phyloP scores from a whole-genome alignment of 2,329 filamentous ascomycete genomes.

The Tolypocladium cylindrosporum region DNA sequence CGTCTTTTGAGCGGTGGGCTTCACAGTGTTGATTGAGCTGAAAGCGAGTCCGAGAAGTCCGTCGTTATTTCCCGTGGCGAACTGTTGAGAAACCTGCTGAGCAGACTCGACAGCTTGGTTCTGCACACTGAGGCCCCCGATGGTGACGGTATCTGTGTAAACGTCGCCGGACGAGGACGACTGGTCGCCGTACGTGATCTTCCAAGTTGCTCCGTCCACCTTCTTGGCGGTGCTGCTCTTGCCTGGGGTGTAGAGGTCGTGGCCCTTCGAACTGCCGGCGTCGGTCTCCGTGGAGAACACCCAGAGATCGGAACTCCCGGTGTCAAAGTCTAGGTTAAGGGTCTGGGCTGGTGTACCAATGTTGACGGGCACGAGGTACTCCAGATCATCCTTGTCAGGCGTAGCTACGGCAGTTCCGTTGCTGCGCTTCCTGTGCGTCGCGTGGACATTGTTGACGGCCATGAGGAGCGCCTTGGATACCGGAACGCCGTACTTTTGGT shows the following conservation, averaged over 20 bases:
- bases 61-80: constrained; percentile 25
- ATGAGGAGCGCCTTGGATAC: constrained; percentile 19
- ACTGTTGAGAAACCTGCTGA: constrained; percentile 25
- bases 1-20: constrained; percentile 28
- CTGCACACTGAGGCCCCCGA: constrained; percentile 28
- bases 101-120: constrained; percentile 34
- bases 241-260: constrained; percentile 27
- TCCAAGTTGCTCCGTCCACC: constrained; percentile 26
- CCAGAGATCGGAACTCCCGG: constrained; percentile 37
- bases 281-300: constrained; percentile 35
- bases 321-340: constrained; percentile 34
- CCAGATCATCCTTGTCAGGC: constrained; percentile 15
- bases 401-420: not conserved
- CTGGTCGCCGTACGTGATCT: constrained; percentile 33
- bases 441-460: constrained; percentile 12
- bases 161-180: constrained; percentile 31
- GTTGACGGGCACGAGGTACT: constrained; percentile 28
- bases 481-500: constrained; percentile 24
- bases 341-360: constrained; percentile 34
- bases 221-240: constrained; percentile 27
- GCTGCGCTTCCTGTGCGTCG: not conserved
- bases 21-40: constrained; percentile 30
- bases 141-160: constrained; percentile 30
- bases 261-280: constrained; percentile 21
- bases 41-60: constrained; percentile 35